A percentile compares a stretch with the other conserved stretches of the same genome.
phyloP scores from a whole-genome alignment of 352 stramenopile species.

The Phytophthora quininea region DNA sequence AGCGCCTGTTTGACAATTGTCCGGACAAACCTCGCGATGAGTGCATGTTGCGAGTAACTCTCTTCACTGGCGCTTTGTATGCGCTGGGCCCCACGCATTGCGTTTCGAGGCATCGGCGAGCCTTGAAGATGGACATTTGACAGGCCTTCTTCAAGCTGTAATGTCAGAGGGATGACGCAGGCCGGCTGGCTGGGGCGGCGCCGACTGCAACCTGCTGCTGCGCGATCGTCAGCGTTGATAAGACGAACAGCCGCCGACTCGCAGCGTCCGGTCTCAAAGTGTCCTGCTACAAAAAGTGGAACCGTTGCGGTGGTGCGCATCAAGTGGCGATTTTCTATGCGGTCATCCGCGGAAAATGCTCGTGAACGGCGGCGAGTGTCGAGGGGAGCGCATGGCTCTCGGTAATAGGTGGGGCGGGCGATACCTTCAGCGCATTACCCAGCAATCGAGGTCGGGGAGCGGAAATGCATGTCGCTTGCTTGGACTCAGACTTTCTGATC shows the following conservation, averaged over 20 bases:
- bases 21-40: slow-evolving; percentile 4
- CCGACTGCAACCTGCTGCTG: not conserved
- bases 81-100: not conserved
- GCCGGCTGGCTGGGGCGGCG: not conserved
- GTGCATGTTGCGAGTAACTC: not conserved
- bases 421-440: slow-evolving; percentile 8
- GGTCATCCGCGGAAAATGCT: slow-evolving; percentile 27
- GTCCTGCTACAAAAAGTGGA: slow-evolving; percentile 27
- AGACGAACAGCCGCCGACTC: not conserved
- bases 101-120: not conserved
- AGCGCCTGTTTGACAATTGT: no score
- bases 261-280: not conserved
- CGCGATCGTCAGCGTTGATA: not conserved
- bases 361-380: slow-evolving; percentile 6
- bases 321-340: slow-evolving; percentile 25
- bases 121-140: not conserved
- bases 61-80: not conserved
- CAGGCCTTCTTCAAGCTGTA: not conserved
- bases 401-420: slow-evolving; percentile 13
- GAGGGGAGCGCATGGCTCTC: not conserved
- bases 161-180: not conserved
- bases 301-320: slow-evolving; percentile 22
- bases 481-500: slow-evolving; percentile 11
- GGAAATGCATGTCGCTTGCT: not conserved
- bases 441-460: slow-evolving; percentile 14